A percentile compares a stretch with the other conserved stretches of the same genome.
Evolutionary conservation across 208 protist genomes (phyloP).

Genomic region (Giardia muris): DNA sequence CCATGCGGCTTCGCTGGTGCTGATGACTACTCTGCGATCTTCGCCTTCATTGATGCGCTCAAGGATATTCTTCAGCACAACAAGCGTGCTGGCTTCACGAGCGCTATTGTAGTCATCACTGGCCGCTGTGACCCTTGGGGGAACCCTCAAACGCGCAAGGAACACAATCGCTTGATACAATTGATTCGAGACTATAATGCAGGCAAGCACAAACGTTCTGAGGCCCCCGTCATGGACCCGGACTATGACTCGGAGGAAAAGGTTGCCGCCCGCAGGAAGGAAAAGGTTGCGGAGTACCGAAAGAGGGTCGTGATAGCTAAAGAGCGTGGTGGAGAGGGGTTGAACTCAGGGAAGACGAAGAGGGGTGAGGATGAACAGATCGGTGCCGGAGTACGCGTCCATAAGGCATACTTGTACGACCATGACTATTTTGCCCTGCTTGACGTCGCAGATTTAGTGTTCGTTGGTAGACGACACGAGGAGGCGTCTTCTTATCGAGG

Average conservation of each 20-base stretch:
- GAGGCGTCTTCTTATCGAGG: background rate
- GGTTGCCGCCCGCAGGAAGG: too few species aligned
- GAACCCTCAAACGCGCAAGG: background rate
- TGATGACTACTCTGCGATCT: background rate
- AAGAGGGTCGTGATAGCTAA: too few species aligned
- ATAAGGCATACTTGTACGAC: background rate
- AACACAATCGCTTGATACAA: background rate
- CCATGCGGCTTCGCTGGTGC: background rate
- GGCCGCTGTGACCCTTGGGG: background rate
- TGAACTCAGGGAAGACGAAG: too few species aligned
- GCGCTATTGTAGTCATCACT: background rate
- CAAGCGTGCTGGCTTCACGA: background rate
- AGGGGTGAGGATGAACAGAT: too few species aligned
- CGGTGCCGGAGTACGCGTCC: too few species aligned
- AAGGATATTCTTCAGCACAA: background rate
- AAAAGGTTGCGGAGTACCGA: too few species aligned
- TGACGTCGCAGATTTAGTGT: background rate
- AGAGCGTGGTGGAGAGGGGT: too few species aligned
- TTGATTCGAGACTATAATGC: too few species aligned
- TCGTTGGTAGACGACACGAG: background rate
- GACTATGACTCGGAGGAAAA: too few species aligned
- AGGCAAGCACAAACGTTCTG: too few species aligned
- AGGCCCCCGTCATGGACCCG: too few species aligned
- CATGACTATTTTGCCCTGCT: background rate
- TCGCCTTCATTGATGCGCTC: background rate